A percentile compares a stretch with the other conserved stretches of the same genome.
phyloP scores from a whole-genome alignment of 2,329 filamentous ascomycete genomes.

The Aspergillus neotritici region DNA sequence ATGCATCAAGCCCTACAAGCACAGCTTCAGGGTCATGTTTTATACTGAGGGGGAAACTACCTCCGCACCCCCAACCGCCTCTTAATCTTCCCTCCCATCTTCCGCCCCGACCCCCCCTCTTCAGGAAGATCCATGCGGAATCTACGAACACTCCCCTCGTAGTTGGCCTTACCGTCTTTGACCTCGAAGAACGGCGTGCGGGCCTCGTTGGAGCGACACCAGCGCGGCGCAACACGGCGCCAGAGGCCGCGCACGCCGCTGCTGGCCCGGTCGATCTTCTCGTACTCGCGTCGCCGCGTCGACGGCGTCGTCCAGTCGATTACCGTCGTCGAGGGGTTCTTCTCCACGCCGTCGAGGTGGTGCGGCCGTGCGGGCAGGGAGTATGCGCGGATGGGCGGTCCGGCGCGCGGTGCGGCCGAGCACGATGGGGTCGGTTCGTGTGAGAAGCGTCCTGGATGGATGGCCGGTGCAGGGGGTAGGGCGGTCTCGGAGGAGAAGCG shows the following conservation, averaged over 20 bases:
- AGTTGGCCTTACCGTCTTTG: slow-evolving; percentile 30
- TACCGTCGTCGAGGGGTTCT: slow-evolving; percentile 33
- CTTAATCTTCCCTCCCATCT: slow-evolving; percentile 7
- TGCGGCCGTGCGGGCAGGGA: neutral
- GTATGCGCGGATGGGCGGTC: slow-evolving; percentile 2
- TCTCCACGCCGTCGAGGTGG: slow-evolving; percentile 1
- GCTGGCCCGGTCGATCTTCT: slow-evolving; percentile 50
- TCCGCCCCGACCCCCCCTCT: slow-evolving; percentile 14
- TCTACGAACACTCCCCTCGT: slow-evolving; percentile 42
- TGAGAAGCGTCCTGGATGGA: neutral
- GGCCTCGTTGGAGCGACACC: slow-evolving; percentile 30
- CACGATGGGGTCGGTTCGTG: slow-evolving; percentile 6
- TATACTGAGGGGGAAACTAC: neutral
- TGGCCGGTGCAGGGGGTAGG: slow-evolving; percentile 6
- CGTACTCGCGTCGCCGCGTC: slow-evolving; percentile 41
- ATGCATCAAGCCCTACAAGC: neutral
- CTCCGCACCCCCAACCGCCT: slow-evolving; percentile 9
- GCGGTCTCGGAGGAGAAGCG: slow-evolving; percentile 11
- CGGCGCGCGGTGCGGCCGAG: slow-evolving; percentile 7
- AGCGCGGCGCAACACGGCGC: slow-evolving; percentile 37
- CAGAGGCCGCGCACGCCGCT: slow-evolving; percentile 40
- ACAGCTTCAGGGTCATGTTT: neutral
- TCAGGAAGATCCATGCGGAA: slow-evolving; percentile 42
- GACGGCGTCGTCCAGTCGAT: slow-evolving; percentile 45
- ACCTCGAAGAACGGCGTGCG: slow-evolving; percentile 39